Percentiles rank a stretch among this genome's conserved stretches.
Evolutionary conservation across 768 basidiomycete species (phyloP).

Genomic region (Auriscalpium microsporum): DNA sequence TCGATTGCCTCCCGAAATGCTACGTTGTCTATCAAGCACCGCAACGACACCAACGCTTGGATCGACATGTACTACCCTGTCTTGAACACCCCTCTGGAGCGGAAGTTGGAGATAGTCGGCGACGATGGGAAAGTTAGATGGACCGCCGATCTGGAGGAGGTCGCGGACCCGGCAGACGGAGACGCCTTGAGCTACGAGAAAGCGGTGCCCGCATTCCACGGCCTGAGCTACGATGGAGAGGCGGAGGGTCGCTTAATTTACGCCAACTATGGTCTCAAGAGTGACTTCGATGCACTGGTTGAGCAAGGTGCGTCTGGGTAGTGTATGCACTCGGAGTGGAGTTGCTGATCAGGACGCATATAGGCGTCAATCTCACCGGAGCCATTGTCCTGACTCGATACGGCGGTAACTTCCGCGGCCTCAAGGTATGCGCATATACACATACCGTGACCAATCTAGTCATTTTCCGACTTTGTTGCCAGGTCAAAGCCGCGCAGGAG

Average conservation of each 20-base stretch:
- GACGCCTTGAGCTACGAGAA: constrained; percentile 61
- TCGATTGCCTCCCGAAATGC: constrained; percentile 56
- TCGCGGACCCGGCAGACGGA: constrained; percentile 65
- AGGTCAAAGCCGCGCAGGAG: constrained; percentile 81
- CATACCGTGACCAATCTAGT: background rate
- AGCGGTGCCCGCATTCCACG: constrained; percentile 76
- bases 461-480: background rate
- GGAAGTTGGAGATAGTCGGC: constrained; percentile 57
- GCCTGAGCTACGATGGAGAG: constrained; percentile 68
- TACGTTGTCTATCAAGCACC: constrained; percentile 42
- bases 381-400: constrained; percentile 77
- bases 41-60: constrained; percentile 58
- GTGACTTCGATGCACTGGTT: constrained; percentile 62
- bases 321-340: no score
- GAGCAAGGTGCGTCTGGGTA: constrained; percentile 31
- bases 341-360: background rate
- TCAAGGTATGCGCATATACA: constrained; percentile 49
- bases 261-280: constrained; percentile 71
- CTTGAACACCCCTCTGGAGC: constrained; percentile 69
- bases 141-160: constrained; percentile 67
- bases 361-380: constrained; percentile 66
- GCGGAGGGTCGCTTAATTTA: constrained; percentile 66
- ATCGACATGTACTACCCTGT: constrained; percentile 85
- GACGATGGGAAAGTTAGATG: constrained; percentile 48
- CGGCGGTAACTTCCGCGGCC: constrained; percentile 69